Conservation (phyloP, 2,329 filamentous ascomycete species). For the Rosellinia necatrix region DNA sequence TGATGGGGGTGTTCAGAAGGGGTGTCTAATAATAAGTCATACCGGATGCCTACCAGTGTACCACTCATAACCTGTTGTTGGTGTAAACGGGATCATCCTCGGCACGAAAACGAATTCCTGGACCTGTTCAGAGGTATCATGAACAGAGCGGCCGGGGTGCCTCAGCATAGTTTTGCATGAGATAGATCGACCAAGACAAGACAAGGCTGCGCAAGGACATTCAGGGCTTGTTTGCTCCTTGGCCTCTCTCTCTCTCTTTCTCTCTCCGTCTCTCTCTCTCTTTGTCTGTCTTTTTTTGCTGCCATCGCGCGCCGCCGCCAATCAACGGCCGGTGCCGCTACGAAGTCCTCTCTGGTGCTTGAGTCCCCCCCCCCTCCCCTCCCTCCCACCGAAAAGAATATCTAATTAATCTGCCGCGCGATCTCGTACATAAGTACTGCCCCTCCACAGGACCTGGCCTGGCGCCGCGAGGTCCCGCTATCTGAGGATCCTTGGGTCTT, state of each 20-base stretch:
- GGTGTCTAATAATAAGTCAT: conserved; percentile 19
- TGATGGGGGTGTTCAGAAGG: too few relatives aligned
- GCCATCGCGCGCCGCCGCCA: conserved; percentile 21
- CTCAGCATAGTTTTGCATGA: too few relatives aligned
- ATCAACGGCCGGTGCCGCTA: conserved; percentile 12
- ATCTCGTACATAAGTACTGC: conserved; percentile 14
- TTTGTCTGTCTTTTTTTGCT: too few relatives aligned
- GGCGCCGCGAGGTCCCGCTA: conserved; percentile 11
- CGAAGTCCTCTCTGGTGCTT: conserved; percentile 26
- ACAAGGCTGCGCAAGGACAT: conserved; percentile 14
- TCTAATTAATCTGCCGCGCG: conserved; percentile 35
- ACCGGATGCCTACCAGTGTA: too few relatives aligned
- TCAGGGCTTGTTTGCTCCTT: conserved; percentile 7
- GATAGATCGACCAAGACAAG: conserved; percentile 12
- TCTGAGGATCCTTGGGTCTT: conserved; percentile 21
- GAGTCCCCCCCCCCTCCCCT: conserved; percentile 27
- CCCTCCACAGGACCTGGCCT: conserved; percentile 7
- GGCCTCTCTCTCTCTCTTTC: not conserved
- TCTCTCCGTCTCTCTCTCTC: too few relatives aligned
- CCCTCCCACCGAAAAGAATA: too few relatives aligned
- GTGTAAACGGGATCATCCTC: conserved; percentile 11
- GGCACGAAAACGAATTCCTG: conserved; percentile 6
- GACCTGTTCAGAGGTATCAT: not conserved
- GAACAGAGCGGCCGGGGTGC: not conserved
- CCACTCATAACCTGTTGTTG: conserved; percentile 1